Base-by-base conservation (phyloP, 306 rosid species). In the Adenanthera pavonina region DNA sequence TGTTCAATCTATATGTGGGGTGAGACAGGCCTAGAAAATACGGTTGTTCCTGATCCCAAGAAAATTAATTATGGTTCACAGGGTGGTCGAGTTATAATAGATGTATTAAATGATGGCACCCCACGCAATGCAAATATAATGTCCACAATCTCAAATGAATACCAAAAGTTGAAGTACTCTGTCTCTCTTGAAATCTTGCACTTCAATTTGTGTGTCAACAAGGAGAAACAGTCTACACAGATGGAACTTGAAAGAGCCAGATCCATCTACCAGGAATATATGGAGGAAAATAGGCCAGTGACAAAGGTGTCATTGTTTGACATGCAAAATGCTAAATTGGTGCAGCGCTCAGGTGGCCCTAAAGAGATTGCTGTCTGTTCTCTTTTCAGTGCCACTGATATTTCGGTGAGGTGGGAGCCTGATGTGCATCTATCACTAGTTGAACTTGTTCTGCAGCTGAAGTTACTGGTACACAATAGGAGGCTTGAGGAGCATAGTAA, bases 321-420 rank as follows among this genome's bases (percentile, higher is more conserved):
- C 86, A 88, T 96, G 89, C 99, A 91, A 80, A 96, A 93, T 92
- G 93, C 98, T 70, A 96, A 96, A 90, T 89, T 96, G 85, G 98
- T 96, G 72, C 90, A 85, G 76, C 93, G 97, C 75, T 83, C 98
- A 79, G 94, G 98, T 80, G 98, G 97, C 84, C 91, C 83, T 78
- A 96, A 91, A 83, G 98, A 96, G 88, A 85, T 93, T 80, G 79
- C 94, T 83, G 91, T 93, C n/a, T 92, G 98, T 85, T 94, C 99
- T 78, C 98, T 96, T 85, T 96, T 96, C 86, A 93, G 99, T 85
- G 98, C 99, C 71, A 93, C 98, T 61, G 94, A 96, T 82, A 96
- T 96, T 78, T 76, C 90, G 33, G 82, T 96, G 54, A 88, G 97
- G 85, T 96, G 99, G 99, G 99, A 91, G 74, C 99, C 98, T 85